Evolutionary conservation across 306 rosid genomes (phyloP), one percentile per base, ranked within the genome.

Genomic region (Dicorynia guianensis): DNA sequence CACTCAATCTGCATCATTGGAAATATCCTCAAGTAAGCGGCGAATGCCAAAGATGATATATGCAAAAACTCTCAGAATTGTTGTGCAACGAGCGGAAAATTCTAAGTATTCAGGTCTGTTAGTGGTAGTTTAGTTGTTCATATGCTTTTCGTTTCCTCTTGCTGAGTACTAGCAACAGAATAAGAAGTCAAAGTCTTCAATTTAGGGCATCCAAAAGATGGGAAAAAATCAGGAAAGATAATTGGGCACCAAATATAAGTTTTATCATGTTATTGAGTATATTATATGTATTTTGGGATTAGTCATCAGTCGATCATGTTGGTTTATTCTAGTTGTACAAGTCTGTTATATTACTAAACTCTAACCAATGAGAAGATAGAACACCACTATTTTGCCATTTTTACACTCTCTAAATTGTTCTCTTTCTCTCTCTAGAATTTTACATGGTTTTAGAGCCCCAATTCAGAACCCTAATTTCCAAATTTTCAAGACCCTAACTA

Each of bases 61-160:
- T 86, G 96, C 98, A 6, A 94, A 89, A 86, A 87, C 95, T 71
- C 89, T 94, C 74, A 83, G 96, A 81, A 67, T 82, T 69, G 83
- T 77, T 8, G 89, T 90, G 74, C 98, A 92, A 53, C 93, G 88
- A 55, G 96, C 97, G 0, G 90, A 92, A 64, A 97, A 86, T 78
- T 67, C 83, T 53, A 92, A 88, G 63, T 81, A 81, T 79, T 87
- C 94, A 80, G 98, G 97, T 94, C 73, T 71, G 79, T 57, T 53
- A 63, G 71, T 67, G 39, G 50, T 35, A 43, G 52, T 62, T 48
- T 72, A 71, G 60, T 79, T 56, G 9, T 42, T 61, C 56, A 55
- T 56, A 20, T 13, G 5, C 46, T 62, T 44, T 17, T 0, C 19
- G 35, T 53, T 46, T n/a, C 13, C 56, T 30, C 10, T 65, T 34